Evolutionary conservation across 2,329 filamentous ascomycete species (phyloP), one percentile per base, ranked within the genome.

Genomic region (Fusarium guadeloupense): DNA sequence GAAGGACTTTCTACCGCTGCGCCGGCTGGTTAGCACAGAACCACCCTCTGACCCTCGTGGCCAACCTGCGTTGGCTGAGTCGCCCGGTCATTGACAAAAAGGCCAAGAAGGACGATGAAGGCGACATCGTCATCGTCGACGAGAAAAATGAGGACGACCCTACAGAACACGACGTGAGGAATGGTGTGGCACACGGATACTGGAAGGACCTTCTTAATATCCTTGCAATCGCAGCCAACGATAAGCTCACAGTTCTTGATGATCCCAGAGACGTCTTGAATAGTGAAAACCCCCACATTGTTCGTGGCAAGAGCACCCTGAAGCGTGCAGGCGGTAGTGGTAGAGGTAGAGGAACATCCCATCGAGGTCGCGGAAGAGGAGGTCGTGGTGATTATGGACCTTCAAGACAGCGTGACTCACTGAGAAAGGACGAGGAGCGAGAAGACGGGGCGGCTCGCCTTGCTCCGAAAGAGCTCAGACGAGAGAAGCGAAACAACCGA

Each of bases 141-240:
- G 67, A 71, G 1, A 69, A 72, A 2, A 71, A 76, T 13, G 77
- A 80, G 6, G 71, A 77, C 14, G 76, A 77, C 8, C 54, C 66
- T 0, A 44, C 69, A 12, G 70, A 69, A 9, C 77, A 77, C 51
- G 78, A 84, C 33, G 76, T 82, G 14, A 71, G 72, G 39, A 70
- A 82, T 31, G 80, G 81, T 1, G 77, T 84, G 3, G 75, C 85
- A 5, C 85, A 87, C 45, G 84, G 85, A 1, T 87, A 87, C 71
- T 88, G 84, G 83, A 87, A 87, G 61, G 84, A 87, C 65, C 72
- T 87, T 4, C 72, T 86, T 3, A 87, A 87, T 62, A 75, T 87
- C 4, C 75, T 87, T 1, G 81, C 77, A 1, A 75, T 88, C 3
- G 78, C 80, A 1, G 81, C 77, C 20, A 80, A 83, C 44, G 73